Base-by-base conservation (phyloP, 441 rosid genomes). In the Francoa sonchifolia region DNA sequence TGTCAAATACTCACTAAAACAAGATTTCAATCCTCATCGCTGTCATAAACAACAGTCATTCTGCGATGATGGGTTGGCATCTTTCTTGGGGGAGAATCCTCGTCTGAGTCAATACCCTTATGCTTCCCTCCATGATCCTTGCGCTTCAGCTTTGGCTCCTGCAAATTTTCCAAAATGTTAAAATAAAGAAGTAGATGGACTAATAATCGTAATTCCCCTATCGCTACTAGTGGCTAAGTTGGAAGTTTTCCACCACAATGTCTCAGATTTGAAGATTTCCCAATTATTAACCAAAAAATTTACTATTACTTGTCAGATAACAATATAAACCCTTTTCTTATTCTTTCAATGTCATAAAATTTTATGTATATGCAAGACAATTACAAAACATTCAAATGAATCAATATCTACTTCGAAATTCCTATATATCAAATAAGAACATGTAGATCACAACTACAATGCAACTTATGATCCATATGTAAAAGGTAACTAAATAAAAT, bases 41-140 rank as follows among this genome's bases (percentile, higher is more conserved):
- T 49, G 7, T 57, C 62, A 21, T 42, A 57, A 25, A 49, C 50
- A 1, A 57, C 49, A 1, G 62, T 29, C 56, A 40, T 47, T 4
- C 62, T 50, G 2, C 62, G 62, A 25, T 57, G 55, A n/a, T n/a
- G n/a, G 29, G 47, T 9, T 3, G 51, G 6, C 6, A 19, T 36
- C 36, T 56, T 57, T 26, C 62, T 34, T 16, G 47, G 55, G 28
- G 28, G 32, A 7, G 56, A 44, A 12, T 57, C 62, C 35, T 57
- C 62, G 10, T 57, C 62, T 5, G 62, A 57, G 46, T 57, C 55
- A 2, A 57, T 57, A 29, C 20, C 62, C 55, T 57, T 57, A 51
- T 51, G 55, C 50, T 50, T 57, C 2, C 41, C 33, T 26, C 48
- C 33, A 10, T 21, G 26, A 9, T 39, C 62, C 42, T 54, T 49